Evolutionary conservation across 176 grass and related monocot species (phyloP).

Genomic region (Chrysopogon serrulatus): DNA sequence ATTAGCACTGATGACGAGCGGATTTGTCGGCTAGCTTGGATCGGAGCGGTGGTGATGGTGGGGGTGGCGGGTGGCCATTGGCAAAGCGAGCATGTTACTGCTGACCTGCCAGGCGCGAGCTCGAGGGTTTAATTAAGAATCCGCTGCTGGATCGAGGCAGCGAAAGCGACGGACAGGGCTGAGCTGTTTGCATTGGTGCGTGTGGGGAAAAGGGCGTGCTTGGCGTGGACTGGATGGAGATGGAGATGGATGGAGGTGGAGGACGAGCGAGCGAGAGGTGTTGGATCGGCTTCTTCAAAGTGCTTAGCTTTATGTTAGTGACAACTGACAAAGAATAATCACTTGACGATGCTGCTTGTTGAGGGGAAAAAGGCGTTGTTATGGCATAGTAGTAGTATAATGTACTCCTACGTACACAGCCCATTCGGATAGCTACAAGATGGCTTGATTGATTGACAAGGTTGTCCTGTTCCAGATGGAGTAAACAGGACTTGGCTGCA

Average conservation of each 20-base stretch:
- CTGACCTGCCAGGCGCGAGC: not conserved
- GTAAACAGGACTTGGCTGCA: not conserved
- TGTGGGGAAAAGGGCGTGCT: not conserved
- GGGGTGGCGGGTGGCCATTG: not conserved
- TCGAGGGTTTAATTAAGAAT: not conserved
- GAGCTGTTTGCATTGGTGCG: not conserved
- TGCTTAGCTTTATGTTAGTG: not conserved
- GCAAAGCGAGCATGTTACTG: not conserved
- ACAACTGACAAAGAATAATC: not conserved
- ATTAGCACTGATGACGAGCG: not conserved
- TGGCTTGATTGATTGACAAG: not conserved
- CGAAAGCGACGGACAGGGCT: not conserved
- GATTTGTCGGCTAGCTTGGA: constrained; percentile 14
- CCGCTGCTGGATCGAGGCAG: not conserved
- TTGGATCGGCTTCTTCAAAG: not conserved
- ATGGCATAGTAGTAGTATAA: no score
- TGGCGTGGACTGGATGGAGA: not conserved
- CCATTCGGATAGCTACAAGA: not conserved
- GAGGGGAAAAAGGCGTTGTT: not conserved
- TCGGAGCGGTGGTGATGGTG: not conserved
- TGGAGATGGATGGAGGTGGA: not conserved
- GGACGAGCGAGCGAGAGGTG: not conserved
- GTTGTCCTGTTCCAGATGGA: not conserved
- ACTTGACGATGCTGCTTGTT: not conserved
- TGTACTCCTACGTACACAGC: not conserved